Evolutionary conservation across 148 eudicot species (phyloP).

Genomic region (Gaultheria prostrata): DNA sequence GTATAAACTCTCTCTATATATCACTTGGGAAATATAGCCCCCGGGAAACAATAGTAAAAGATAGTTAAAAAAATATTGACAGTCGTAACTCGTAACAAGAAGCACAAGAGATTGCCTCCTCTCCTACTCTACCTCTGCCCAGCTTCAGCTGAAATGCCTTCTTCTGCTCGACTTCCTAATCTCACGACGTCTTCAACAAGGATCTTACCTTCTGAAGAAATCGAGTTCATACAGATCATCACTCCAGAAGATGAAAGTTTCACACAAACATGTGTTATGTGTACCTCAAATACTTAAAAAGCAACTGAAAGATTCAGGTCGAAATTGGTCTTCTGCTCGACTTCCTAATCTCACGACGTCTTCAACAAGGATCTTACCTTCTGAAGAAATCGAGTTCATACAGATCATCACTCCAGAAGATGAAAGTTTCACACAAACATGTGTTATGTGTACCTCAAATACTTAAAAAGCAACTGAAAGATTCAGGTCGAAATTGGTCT

Average conservation of each 20-base stretch:
- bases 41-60: neutral
- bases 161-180: slow-evolving; percentile 62
- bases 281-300: neutral
- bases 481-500: neutral
- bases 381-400: slow-evolving; percentile 29
- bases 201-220: slow-evolving; percentile 68
- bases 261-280: neutral
- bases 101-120: slow-evolving; percentile 9
- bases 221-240: neutral
- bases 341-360: slow-evolving; percentile 73
- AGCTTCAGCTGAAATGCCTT: slow-evolving; percentile 22
- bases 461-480: too few species aligned
- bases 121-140: slow-evolving; percentile 9
- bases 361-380: slow-evolving; percentile 78
- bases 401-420: neutral
- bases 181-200: slow-evolving; percentile 72
- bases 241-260: neutral
- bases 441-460: neutral
- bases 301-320: too few species aligned
- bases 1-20: neutral
- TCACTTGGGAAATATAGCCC: neutral
- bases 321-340: slow-evolving; percentile 53
- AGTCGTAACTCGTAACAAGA: neutral
- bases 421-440: neutral
- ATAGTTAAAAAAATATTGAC: neutral